Evolutionary conservation across 176 grass and related monocot species (phyloP), one percentile per base, ranked within the genome.

Genomic region (Oryza nivara): DNA sequence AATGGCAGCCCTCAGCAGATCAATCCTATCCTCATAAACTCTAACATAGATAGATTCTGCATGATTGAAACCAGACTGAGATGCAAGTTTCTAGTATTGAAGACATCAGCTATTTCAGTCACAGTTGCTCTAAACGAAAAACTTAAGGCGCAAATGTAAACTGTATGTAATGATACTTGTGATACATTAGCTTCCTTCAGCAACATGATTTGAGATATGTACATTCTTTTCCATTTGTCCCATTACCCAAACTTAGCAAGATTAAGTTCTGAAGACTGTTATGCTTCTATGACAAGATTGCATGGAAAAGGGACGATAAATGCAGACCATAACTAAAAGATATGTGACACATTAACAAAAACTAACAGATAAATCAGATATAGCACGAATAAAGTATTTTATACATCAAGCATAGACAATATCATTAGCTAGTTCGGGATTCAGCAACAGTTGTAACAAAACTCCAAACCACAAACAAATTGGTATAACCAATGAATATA

Each of bases 1-100:
- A 56, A 94, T 89, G 80, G 80, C 89, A 83, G 89, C 89, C 78
- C 87, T 92, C n/a, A 94, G 74, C 54, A 94, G 81, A 78, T 94
- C 92, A 36, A 85, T 94, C 82, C 89, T 89, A 32, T 91, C 89
- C 65, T 94, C 92, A 44, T 89, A 94, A 65, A 87, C 82, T 68
- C 92, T 87, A 71, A 92, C 89, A 80, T 91, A 88, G 45, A 92
- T 76, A 20, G 87, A 87, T 65, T 85, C 92, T 94, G 81, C 61
- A 70, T 30, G 78, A 79, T 19, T 80, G 70, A 83, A 83, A 87
- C 36, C 60, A 16, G 73, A 73, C 12, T 67, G 43, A 84, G 82
- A 46, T 60, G 51, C 83, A 78, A 26, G 44, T 43, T 74, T 75
- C n/a, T 43, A 79, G 14, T 19, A 38, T 47, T 28, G 66, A 26